phyloP scores from a whole-genome alignment of 2,329 filamentous ascomycete species.

The Venturia effusa region DNA sequence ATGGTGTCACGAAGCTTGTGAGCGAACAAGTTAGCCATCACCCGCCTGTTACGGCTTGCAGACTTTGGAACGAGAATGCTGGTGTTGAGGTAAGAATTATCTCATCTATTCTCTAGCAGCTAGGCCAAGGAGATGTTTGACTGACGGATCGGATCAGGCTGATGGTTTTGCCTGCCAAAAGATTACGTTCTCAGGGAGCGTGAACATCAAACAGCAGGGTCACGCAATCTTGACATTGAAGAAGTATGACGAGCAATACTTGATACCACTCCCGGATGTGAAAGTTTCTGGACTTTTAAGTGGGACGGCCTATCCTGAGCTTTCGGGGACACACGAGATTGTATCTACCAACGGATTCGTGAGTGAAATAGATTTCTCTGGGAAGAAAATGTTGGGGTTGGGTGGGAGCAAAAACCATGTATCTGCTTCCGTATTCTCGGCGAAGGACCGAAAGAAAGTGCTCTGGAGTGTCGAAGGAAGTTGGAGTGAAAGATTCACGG shows the following conservation, averaged over 20 bases:
- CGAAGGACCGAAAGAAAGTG: slow-evolving; percentile 21
- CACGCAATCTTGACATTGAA: slow-evolving; percentile 35
- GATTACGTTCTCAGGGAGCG: slow-evolving; percentile 34
- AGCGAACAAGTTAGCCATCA: slow-evolving; percentile 37
- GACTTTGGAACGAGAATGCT: slow-evolving; percentile 31
- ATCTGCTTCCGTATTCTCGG: slow-evolving; percentile 27
- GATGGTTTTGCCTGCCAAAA: slow-evolving; percentile 37
- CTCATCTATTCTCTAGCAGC: not conserved
- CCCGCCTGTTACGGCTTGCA: slow-evolving; percentile 36
- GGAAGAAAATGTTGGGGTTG: slow-evolving; percentile 28
- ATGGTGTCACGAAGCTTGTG: slow-evolving; percentile 26
- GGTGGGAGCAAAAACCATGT: slow-evolving; percentile 32
- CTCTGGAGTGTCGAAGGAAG: slow-evolving; percentile 30
- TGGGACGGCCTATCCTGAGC: slow-evolving; percentile 33
- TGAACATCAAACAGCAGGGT: slow-evolving; percentile 36
- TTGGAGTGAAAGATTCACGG: slow-evolving; percentile 30
- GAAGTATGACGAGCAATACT: slow-evolving; percentile 32
- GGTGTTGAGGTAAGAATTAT: not conserved
- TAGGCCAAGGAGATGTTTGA: slow-evolving; percentile 15
- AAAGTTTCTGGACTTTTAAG: slow-evolving; percentile 35
- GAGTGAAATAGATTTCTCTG: slow-evolving; percentile 33
- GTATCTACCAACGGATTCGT: slow-evolving; percentile 31
- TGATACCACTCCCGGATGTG: slow-evolving; percentile 34
- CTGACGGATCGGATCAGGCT: slow-evolving; percentile 26
- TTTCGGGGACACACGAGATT: slow-evolving; percentile 30